phyloP scores from a whole-genome alignment of 768 basidiomycete genomes.

The Panus rudis region DNA sequence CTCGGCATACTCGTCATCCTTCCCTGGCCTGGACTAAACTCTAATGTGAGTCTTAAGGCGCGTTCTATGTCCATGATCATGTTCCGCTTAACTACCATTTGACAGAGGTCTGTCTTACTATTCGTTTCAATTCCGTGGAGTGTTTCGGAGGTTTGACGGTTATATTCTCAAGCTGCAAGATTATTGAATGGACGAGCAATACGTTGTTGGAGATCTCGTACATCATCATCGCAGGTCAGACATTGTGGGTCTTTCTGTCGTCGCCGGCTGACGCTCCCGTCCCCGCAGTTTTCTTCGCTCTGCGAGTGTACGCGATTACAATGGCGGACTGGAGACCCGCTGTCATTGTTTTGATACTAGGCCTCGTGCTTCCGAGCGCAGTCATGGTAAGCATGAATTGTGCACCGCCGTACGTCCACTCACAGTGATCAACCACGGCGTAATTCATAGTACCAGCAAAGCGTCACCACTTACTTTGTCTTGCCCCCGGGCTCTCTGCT shows the following conservation, averaged over 20 bases:
- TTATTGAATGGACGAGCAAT: not conserved
- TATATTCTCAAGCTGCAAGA: not conserved
- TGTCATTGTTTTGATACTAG: not conserved
- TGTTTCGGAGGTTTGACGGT: too few relatives aligned
- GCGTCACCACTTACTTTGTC: too few relatives aligned
- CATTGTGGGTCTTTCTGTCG: not conserved
- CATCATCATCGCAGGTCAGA: not conserved
- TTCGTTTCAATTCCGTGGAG: too few relatives aligned
- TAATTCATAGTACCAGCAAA: too few relatives aligned
- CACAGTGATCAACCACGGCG: too few relatives aligned
- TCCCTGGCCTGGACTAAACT: not conserved
- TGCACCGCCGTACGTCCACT: too few relatives aligned
- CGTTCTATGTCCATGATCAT: too few relatives aligned
- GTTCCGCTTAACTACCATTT: too few relatives aligned
- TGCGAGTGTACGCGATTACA: not conserved
- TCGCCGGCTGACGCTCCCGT: too few relatives aligned
- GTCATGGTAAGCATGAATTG: too few relatives aligned
- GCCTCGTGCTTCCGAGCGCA: not conserved
- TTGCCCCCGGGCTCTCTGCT: too few relatives aligned
- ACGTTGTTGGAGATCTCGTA: not conserved
- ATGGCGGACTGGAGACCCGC: not conserved
- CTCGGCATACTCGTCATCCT: not conserved
- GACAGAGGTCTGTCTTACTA: too few relatives aligned
- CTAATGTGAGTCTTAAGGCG: not conserved
- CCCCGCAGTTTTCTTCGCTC: not conserved